Evolutionary conservation across 2,329 filamentous ascomycete species (phyloP), one percentile per base, ranked within the genome.

Genomic region (Fusarium sulawesiense): DNA sequence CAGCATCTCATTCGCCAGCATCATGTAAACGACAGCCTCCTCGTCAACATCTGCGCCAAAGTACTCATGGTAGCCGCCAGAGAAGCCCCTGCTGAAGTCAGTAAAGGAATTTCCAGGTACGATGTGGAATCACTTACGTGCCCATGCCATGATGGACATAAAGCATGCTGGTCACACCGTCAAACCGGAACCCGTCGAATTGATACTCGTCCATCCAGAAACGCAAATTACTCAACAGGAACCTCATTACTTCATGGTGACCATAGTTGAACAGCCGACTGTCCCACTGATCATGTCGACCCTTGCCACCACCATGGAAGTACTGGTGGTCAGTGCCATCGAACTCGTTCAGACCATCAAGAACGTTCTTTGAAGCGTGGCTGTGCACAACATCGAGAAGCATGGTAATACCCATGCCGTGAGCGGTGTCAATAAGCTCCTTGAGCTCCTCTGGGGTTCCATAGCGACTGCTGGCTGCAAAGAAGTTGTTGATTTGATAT

Each of bases 131-230:
- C 61, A 82, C 93, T 86, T 84, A 96, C 90, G 94, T 97, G 85
- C 96, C 96, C 80, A 99, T 97, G 48, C 96, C 96, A 78, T 99
- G 96, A 78, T 99, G 96, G 18, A 85, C 83, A 80, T 99, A 99
- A 60, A 99, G 90, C 94, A 99, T 99, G 82, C 94, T 98, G 3
- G 96, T 99, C 55, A 99, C 96, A 71, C 96, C 96, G 74, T 99
- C 96, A 76, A 99, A 99, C 44, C 96, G 89, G 87, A 98, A 99
- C 25, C 96, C 96, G 77, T 99, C 96, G 77, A 99, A 98, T 42
- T 89, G 85, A 77, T 98, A 99, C 81, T 98, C 94, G 60, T 98
- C 95, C 94, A 99, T 98, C 94, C 96, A 99, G 84, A 97, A 99
- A 25, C 95, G 89, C 61, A 99, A 83, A 78, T 99, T 99, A 80